Percentiles rank a stretch among this genome's conserved stretches.
phyloP scores from a whole-genome alignment of 345 rosid species.

The Moricandia moricandioides region DNA sequence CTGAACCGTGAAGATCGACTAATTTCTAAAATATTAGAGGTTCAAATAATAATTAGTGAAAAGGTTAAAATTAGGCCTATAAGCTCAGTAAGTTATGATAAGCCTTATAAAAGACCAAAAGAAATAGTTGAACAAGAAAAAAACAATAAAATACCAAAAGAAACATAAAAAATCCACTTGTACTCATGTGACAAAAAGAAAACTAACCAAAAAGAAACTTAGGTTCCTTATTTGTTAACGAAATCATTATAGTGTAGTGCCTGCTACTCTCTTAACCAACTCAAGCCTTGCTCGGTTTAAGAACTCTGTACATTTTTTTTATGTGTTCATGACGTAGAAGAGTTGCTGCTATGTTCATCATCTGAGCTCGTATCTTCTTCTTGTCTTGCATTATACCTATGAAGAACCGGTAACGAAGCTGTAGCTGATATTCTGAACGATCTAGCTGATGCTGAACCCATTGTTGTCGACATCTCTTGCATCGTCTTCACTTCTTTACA shows the following conservation, averaged over 20 bases:
- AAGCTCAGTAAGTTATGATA: too few relatives aligned
- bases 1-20: too few relatives aligned
- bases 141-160: too few relatives aligned
- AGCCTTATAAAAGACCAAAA: too few relatives aligned
- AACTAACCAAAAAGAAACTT: background rate
- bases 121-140: too few relatives aligned
- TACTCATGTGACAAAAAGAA: too few relatives aligned
- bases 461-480: conserved; percentile 56
- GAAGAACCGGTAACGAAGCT: conserved; percentile 81
- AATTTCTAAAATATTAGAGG: too few relatives aligned
- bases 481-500: conserved; percentile 89
- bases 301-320: conserved; percentile 28
- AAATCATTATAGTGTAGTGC: too few relatives aligned
- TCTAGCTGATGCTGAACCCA: conserved; percentile 80
- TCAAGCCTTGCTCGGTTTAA: background rate
- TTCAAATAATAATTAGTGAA: too few relatives aligned
- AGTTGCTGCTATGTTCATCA: conserved; percentile 55
- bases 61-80: too few relatives aligned
- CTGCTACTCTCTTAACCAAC: background rate
- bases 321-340: conserved; percentile 54
- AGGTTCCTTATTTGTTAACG: too few relatives aligned
- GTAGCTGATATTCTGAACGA: conserved; percentile 79
- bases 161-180: too few relatives aligned
- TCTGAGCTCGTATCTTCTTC: conserved; percentile 66
- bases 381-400: conserved; percentile 59